phyloP scores from a whole-genome alignment of 2,329 filamentous ascomycete species.

The Trichocomaceae sp. region DNA sequence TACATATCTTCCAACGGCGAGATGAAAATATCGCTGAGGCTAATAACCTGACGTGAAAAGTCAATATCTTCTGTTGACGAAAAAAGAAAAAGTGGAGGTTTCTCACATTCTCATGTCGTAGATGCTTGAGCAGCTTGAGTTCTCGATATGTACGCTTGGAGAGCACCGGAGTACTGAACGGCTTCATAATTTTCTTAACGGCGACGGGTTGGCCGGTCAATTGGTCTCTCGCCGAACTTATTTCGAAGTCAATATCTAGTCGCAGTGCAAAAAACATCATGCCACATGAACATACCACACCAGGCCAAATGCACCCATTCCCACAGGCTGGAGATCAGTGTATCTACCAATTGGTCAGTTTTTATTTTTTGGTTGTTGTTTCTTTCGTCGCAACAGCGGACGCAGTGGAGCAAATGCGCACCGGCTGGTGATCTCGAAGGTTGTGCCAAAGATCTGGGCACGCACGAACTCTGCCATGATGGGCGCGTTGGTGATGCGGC shows the following conservation, averaged over 20 bases:
- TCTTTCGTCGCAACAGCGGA: not conserved
- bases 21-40: slow-evolving; percentile 98
- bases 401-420: slow-evolving; percentile 40
- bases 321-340: slow-evolving; percentile 94
- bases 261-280: not conserved
- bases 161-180: slow-evolving; percentile 96
- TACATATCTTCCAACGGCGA: slow-evolving; percentile 98
- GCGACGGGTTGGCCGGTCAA: slow-evolving; percentile 95
- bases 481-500: slow-evolving; percentile 20
- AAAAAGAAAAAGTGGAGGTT: not conserved
- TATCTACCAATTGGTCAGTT: slow-evolving; percentile 55
- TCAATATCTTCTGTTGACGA: not conserved
- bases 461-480: slow-evolving; percentile 98
- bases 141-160: slow-evolving; percentile 97
- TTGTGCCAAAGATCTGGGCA: slow-evolving; percentile 98
- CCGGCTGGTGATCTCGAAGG: slow-evolving; percentile 99
- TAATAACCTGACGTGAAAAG: slow-evolving; percentile 67
- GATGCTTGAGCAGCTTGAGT: slow-evolving; percentile 90
- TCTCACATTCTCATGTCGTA: slow-evolving; percentile 88
- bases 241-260: slow-evolving; percentile 16
- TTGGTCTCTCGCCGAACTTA: slow-evolving; percentile 92
- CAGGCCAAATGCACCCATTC: slow-evolving; percentile 97
- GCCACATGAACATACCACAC: slow-evolving; percentile 66
- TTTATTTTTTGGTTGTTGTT: too few species aligned
- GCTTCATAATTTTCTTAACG: slow-evolving; percentile 99